Conservation (phyloP, 768 basidiomycete species). For the Trametes cingulata region DNA sequence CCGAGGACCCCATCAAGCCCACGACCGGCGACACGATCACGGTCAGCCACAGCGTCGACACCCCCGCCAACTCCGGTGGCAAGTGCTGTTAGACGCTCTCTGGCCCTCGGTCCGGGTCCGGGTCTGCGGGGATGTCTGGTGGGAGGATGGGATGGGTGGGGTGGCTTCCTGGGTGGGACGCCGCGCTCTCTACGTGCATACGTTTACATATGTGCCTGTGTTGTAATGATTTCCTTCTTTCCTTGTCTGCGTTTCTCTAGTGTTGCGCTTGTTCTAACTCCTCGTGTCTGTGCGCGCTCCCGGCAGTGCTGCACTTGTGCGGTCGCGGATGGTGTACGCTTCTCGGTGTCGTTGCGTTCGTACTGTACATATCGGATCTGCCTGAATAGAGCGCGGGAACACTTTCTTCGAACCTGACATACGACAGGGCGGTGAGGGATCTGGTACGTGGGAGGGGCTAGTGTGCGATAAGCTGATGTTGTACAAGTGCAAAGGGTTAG, state of each 20-base stretch:
- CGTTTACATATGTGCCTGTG: constrained; percentile 24
- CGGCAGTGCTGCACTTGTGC: not conserved
- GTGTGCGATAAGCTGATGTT: too few relatives aligned
- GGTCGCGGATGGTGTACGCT: not conserved
- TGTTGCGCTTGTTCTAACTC: not conserved
- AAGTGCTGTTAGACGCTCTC: constrained; percentile 57
- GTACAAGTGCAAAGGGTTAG: too few relatives aligned
- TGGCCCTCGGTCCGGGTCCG: not conserved
- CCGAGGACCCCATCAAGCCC: constrained; percentile 74
- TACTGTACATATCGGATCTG: constrained; percentile 14
- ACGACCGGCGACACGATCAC: constrained; percentile 82
- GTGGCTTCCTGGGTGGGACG: not conserved
- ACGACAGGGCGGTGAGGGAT: too few relatives aligned
- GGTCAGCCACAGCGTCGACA: constrained; percentile 74
- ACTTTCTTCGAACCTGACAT: not conserved
- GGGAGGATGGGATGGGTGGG: not conserved
- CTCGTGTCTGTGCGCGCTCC: not conserved
- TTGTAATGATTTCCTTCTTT: constrained; percentile 19
- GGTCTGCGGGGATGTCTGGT: not conserved
- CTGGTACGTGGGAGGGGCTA: too few relatives aligned
- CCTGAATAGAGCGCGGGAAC: constrained; percentile 7
- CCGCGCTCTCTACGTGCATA: constrained; percentile 17
- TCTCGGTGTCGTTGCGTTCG: constrained; percentile 1
- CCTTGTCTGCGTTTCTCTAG: not conserved
- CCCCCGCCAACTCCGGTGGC: constrained; percentile 53